Evolutionary conservation across 345 rosid species (phyloP).

Genomic region (Rhizophora apiculata): DNA sequence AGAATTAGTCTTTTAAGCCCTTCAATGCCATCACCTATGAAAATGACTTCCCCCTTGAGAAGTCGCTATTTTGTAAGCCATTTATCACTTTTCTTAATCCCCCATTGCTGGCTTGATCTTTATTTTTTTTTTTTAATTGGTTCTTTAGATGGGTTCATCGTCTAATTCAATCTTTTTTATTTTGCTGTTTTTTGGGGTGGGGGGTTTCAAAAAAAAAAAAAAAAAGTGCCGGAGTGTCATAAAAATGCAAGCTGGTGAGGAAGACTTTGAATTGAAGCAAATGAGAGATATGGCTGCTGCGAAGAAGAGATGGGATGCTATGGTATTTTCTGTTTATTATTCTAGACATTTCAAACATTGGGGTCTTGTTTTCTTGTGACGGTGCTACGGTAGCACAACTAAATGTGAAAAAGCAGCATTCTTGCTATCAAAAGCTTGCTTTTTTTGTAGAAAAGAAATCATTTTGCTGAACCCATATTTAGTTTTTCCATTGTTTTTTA

Average conservation of each 20-base stretch:
- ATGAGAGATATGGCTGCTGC: conserved; percentile 92
- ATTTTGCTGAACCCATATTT: neutral
- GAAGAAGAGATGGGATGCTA: conserved; percentile 87
- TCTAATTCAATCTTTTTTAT: neutral
- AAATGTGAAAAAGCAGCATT: neutral
- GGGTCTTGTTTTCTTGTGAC: neutral
- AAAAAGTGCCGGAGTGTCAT: conserved; percentile 41
- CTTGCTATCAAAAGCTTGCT: neutral
- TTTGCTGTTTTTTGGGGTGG: conserved; percentile 8
- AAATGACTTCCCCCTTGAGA: conserved; percentile 10
- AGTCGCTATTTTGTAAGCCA: conserved; percentile 27
- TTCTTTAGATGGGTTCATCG: neutral
- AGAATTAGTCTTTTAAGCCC: conserved; percentile 23
- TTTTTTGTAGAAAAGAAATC: neutral
- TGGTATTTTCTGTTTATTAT: conserved; percentile 43
- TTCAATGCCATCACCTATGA: conserved; percentile 20
- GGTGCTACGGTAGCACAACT: neutral
- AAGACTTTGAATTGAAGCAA: conserved; percentile 79
- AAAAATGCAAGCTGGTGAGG: conserved; percentile 58
- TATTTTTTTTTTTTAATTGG: neutral
- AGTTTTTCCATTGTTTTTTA: neutral
- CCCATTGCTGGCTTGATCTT: conserved; percentile 10
- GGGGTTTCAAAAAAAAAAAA: neutral
- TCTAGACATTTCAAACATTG: neutral
- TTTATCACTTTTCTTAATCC: conserved; percentile 10